Percentiles rank a stretch among this genome's conserved stretches.
Evolutionary conservation across 129 eudicot species (phyloP).

Genomic region (Flaveria brownii): DNA sequence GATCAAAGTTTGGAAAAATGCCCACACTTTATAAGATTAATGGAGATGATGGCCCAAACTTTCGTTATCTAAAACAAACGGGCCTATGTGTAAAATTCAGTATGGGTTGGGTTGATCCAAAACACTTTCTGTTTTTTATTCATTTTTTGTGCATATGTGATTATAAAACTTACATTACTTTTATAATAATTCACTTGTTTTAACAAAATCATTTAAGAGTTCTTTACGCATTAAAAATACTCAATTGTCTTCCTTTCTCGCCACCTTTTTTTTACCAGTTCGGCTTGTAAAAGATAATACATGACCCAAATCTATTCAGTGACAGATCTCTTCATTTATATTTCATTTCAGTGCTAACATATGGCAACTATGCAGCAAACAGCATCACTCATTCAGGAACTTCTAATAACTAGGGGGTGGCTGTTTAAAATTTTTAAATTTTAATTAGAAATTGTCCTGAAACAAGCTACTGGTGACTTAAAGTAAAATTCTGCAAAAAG

Average conservation of each 20-base stretch:
- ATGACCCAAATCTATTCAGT: neutral
- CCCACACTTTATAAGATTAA: too few species aligned
- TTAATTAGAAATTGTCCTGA: neutral
- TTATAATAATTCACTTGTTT: neutral
- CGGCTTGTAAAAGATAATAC: neutral
- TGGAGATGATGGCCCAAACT: too few species aligned
- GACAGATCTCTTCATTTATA: constrained; percentile 13
- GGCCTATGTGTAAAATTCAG: neutral
- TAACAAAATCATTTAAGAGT: neutral
- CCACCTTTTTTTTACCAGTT: neutral
- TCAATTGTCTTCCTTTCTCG: neutral
- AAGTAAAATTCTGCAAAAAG: neutral
- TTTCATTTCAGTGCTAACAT: constrained; percentile 14
- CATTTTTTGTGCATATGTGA: neutral
- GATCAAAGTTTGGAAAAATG: too few species aligned
- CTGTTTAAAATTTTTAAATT: neutral
- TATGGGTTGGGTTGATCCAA: constrained; percentile 10
- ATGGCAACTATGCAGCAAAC: constrained; percentile 17
- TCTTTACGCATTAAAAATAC: neutral
- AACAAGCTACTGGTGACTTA: constrained; percentile 2
- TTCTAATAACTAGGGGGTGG: constrained; percentile 6
- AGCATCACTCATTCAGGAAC: neutral
- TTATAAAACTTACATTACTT: neutral
- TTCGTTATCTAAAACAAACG: too few species aligned
- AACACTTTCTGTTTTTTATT: neutral